Conservation (phyloP, 306 rosid genomes). For the Lablab purpureus region DNA sequence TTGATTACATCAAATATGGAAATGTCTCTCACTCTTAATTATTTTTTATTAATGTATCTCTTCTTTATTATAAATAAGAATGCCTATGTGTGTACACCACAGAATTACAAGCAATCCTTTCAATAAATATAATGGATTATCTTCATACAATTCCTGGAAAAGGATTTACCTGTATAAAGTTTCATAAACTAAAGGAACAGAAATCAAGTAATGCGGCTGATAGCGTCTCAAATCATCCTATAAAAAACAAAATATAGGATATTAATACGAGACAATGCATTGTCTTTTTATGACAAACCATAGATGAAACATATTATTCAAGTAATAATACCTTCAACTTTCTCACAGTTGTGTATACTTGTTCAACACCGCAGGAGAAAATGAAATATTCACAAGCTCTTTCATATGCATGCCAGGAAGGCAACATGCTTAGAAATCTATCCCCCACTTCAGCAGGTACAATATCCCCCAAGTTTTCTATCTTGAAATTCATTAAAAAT, state of each 20-base stretch:
- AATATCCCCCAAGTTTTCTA: constrained; percentile 71
- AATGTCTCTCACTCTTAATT: too few species aligned
- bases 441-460: constrained; percentile 86
- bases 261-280: constrained; percentile 14
- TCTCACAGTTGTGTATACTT: constrained; percentile 80
- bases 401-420: constrained; percentile 99
- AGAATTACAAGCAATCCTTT: too few species aligned
- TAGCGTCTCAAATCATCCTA: constrained; percentile 77
- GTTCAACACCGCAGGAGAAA: constrained; percentile 78
- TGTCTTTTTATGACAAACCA: constrained; percentile 29
- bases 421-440: constrained; percentile 91
- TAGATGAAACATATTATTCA: constrained; percentile 28
- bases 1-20: too few species aligned
- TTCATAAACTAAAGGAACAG: constrained; percentile 94
- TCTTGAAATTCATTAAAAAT: constrained; percentile 53
- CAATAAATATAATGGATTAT: constrained; percentile 17
- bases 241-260: constrained; percentile 35
- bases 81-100: too few species aligned
- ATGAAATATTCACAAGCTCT: constrained; percentile 90
- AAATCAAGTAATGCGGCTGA: constrained; percentile 78
- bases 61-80: too few species aligned
- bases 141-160: constrained; percentile 27
- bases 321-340: constrained; percentile 80
- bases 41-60: too few species aligned
- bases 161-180: constrained; percentile 81